Conservation (phyloP, 2,329 filamentous ascomycete species). For the Pleurostoma richardsiae region DNA sequence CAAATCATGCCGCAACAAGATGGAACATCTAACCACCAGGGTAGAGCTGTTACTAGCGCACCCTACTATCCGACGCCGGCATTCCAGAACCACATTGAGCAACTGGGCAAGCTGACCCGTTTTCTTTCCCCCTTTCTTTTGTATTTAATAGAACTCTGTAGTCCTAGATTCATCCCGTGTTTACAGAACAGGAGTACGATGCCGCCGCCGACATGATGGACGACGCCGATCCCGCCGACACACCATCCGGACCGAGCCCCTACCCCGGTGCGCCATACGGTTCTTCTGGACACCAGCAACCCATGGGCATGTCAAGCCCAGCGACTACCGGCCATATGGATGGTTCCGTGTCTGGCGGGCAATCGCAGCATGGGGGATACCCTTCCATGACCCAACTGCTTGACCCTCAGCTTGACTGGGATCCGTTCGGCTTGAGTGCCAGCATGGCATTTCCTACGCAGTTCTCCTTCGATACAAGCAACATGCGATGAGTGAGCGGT, state of each 20-base stretch:
- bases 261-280: conserved; percentile 55
- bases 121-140: conserved; percentile 30
- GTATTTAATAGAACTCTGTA: conserved; percentile 53
- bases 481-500: conserved; percentile 31
- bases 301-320: conserved; percentile 34
- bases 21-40: conserved; percentile 14
- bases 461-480: conserved; percentile 67
- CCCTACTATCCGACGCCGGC: conserved; percentile 73
- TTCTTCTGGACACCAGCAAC: conserved; percentile 27
- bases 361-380: conserved; percentile 62
- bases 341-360: conserved; percentile 10
- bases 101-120: conserved; percentile 78
- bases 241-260: conserved; percentile 58
- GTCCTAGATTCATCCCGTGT: conserved; percentile 64
- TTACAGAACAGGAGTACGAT: conserved; percentile 94
- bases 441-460: conserved; percentile 93
- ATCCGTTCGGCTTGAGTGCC: conserved; percentile 87
- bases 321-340: conserved; percentile 10
- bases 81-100: conserved; percentile 91
- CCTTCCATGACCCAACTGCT: conserved; percentile 57
- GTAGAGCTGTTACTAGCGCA: conserved; percentile 24
- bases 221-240: conserved; percentile 61
- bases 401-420: conserved; percentile 84
- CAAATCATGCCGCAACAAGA: conserved; percentile 4
- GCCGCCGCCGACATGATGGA: conserved; percentile 85